Conservation (phyloP, 2,329 filamentous ascomycete species). For the Penicillium sp. region DNA sequence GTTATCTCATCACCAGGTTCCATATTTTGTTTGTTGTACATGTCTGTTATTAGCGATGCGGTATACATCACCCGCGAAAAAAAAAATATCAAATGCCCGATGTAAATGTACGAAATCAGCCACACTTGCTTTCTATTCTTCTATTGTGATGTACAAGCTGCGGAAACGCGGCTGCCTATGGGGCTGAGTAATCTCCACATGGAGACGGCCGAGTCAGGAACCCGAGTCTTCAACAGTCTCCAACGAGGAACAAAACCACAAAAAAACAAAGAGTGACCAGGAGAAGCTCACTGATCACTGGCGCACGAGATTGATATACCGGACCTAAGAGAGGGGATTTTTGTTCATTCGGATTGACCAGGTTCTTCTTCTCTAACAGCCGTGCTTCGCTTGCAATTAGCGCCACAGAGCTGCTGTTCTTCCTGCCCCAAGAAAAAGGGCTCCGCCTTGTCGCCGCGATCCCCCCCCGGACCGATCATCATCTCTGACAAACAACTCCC, state of each 20-base stretch:
- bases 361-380: background rate
- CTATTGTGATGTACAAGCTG: background rate
- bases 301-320: too few species aligned
- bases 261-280: too few species aligned
- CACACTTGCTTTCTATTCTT: too few species aligned
- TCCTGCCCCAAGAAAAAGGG: slow-evolving; percentile 6
- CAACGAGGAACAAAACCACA: too few species aligned
- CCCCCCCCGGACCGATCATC: slow-evolving; percentile 2
- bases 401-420: slow-evolving; percentile 7
- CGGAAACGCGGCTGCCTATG: slow-evolving; percentile 18
- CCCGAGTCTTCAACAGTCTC: background rate
- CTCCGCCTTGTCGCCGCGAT: slow-evolving; percentile 6
- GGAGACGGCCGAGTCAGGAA: background rate
- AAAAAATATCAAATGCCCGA: too few species aligned
- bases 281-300: too few species aligned
- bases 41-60: too few species aligned
- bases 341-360: background rate
- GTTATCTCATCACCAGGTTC: too few species aligned
- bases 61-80: too few species aligned
- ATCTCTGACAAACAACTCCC: background rate
- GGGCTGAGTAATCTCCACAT: slow-evolving; percentile 18
- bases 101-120: too few species aligned
- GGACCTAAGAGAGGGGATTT: too few species aligned
- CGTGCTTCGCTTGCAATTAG: background rate
- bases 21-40: too few species aligned